Conservation (phyloP, 192 early-diverging fungal species). For the Backusella tarrabulga region DNA sequence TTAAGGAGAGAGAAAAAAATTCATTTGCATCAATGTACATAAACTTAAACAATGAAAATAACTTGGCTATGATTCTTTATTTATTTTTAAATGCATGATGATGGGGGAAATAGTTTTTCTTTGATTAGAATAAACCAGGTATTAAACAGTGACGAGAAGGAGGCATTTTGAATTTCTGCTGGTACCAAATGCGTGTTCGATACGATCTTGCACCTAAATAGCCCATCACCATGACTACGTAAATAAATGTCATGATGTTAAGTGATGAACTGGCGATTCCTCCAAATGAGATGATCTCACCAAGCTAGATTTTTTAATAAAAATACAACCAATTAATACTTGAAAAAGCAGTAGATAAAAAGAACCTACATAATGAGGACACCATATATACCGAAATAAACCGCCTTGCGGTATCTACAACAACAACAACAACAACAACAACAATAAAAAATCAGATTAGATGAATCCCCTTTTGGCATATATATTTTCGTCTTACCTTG, state of each 20-base stretch:
- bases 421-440: no score
- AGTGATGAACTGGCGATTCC: constrained; percentile 17
- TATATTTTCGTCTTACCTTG: neutral
- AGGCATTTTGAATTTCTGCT: neutral
- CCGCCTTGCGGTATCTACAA: constrained; percentile 25
- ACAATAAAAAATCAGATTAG: neutral
- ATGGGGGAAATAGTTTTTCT: neutral
- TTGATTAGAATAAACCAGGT: constrained; percentile 2
- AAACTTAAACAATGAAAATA: neutral
- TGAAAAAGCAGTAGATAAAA: neutral
- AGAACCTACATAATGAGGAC: constrained; percentile 34
- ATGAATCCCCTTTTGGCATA: neutral
- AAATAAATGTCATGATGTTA: neutral
- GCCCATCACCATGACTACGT: neutral
- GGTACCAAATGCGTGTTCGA: constrained; percentile 26
- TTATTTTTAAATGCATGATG: neutral
- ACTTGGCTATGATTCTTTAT: neutral
- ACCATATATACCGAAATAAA: constrained; percentile 30
- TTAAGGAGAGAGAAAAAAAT: neutral
- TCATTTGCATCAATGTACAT: neutral
- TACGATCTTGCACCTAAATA: constrained; percentile 22
- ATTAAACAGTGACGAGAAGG: constrained; percentile 16
- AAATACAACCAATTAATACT: neutral
- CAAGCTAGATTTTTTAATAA: constrained; percentile 7
- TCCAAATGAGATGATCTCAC: constrained; percentile 26